Conservation (phyloP, 2,329 filamentous ascomycete genomes). For the Cladosporium sp. region DNA sequence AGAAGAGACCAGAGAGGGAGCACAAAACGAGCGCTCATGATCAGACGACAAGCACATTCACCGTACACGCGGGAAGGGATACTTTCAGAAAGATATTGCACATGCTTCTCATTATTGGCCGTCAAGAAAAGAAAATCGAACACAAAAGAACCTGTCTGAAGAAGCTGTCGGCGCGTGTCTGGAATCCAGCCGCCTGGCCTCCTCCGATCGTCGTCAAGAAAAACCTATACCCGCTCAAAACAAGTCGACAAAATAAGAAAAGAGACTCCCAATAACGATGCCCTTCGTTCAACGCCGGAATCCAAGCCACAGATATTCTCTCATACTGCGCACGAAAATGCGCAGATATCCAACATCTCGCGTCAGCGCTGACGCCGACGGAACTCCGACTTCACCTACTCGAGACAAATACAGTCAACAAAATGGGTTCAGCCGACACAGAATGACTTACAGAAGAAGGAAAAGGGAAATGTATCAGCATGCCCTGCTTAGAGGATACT, state of each 20-base stretch:
- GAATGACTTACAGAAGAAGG: constrained; percentile 10
- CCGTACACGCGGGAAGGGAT: neutral
- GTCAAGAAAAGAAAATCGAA: constrained; percentile 3
- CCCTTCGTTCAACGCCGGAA: constrained; percentile 18
- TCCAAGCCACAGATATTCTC: constrained; percentile 17
- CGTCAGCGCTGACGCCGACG: constrained; percentile 9
- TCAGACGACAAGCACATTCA: neutral
- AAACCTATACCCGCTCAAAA: constrained; percentile 12
- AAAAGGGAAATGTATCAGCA: constrained; percentile 1
- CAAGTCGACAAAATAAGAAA: constrained; percentile 1
- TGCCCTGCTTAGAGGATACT: constrained; percentile 63
- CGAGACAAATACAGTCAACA: constrained; percentile 15
- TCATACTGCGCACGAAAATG: constrained; percentile 18
- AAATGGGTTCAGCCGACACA: constrained; percentile 6
- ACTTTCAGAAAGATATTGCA: constrained; percentile 12
- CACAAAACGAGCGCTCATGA: constrained; percentile 20
- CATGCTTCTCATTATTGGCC: constrained; percentile 20
- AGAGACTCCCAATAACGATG: constrained; percentile 10
- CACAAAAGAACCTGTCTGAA: constrained; percentile 17
- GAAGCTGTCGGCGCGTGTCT: constrained; percentile 19
- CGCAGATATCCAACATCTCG: constrained; percentile 21
- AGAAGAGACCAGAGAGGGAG: constrained; percentile 33
- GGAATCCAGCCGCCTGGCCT: constrained; percentile 9
- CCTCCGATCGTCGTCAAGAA: constrained; percentile 11
- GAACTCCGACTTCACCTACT: constrained; percentile 12